Conservation (phyloP, 208 protist genomes). For the Blechomonas ayalai region DNA sequence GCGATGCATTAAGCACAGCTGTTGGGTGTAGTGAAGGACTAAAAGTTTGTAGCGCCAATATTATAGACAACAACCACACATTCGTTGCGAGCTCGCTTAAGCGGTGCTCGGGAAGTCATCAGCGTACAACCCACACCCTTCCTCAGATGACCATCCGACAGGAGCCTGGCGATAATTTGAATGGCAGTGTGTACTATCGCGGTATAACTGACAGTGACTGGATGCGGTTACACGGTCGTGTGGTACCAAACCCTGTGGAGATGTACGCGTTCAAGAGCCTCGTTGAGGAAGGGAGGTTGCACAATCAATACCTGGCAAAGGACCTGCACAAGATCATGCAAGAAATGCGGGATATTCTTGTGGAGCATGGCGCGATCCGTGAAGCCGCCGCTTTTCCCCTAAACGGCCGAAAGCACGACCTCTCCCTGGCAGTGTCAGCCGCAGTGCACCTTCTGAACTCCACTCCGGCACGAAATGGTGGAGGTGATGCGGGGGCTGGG, state of each 20-base stretch:
- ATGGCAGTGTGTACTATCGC: slow-evolving; percentile 1
- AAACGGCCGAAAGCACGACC: slow-evolving; percentile 39
- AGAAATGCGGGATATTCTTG: slow-evolving; percentile 57
- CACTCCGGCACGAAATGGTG: no score
- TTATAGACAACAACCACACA: no score
- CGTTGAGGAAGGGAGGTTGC: slow-evolving; percentile 27
- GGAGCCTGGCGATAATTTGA: no score
- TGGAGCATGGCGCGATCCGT: slow-evolving; percentile 55
- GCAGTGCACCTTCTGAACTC: slow-evolving; percentile 37
- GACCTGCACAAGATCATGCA: slow-evolving; percentile 66
- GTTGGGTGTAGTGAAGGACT: no score
- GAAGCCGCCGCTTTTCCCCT: slow-evolving; percentile 35
- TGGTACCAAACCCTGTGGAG: slow-evolving; percentile 44
- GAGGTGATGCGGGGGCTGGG: no score
- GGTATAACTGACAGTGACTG: slow-evolving; percentile 43
- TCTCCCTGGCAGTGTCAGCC: slow-evolving; percentile 27
- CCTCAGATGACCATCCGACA: no score
- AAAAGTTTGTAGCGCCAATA: no score
- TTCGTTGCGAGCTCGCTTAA: no score
- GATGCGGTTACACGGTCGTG: slow-evolving; percentile 38
- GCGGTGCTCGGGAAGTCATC: no score
- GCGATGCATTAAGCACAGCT: no score
- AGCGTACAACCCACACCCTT: no score
- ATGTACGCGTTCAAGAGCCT: slow-evolving; percentile 44
- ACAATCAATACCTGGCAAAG: slow-evolving; percentile 41